Conservation (phyloP, 306 rosid genomes). For the Dryas octopetala region DNA sequence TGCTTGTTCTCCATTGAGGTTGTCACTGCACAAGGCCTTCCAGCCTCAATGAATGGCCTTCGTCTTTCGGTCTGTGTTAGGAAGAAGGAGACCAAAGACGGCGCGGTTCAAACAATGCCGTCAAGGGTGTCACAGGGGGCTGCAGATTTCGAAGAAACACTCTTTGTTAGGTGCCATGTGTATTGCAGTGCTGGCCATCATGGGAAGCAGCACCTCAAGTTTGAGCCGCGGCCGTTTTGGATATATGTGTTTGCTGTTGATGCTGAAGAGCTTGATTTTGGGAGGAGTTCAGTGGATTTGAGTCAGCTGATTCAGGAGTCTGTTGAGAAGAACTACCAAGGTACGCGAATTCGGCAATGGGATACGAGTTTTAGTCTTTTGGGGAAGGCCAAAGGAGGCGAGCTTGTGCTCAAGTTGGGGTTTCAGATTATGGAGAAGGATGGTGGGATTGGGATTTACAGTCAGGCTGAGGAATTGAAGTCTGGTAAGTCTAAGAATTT, state of each 20-base stretch:
- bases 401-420: conserved; percentile 79
- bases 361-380: conserved; percentile 62
- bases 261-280: conserved; percentile 86
- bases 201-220: conserved; percentile 50
- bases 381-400: conserved; percentile 93
- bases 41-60: conserved; percentile 91
- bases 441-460: conserved; percentile 76
- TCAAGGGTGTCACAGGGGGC: conserved; percentile 85
- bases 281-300: conserved; percentile 68
- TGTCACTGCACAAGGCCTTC: conserved; percentile 80
- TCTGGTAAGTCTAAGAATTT: conserved; percentile 41
- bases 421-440: conserved; percentile 98
- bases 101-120: conserved; percentile 93
- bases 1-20: conserved; percentile 87
- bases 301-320: conserved; percentile 71
- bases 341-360: conserved; percentile 78
- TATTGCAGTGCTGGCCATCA: conserved; percentile 44
- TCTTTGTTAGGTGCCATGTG: conserved; percentile 76
- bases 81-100: conserved; percentile 94
- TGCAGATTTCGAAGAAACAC: conserved; percentile 96
- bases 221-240: conserved; percentile 83
- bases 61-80: conserved; percentile 75
- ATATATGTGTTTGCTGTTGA: conserved; percentile 81
- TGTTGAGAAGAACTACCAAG: conserved; percentile 59
- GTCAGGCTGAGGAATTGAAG: conserved; percentile 41